Base-by-base conservation (phyloP, 225 moss, liverwort and hornwort genomes). In the Polytrichum formosum region DNA sequence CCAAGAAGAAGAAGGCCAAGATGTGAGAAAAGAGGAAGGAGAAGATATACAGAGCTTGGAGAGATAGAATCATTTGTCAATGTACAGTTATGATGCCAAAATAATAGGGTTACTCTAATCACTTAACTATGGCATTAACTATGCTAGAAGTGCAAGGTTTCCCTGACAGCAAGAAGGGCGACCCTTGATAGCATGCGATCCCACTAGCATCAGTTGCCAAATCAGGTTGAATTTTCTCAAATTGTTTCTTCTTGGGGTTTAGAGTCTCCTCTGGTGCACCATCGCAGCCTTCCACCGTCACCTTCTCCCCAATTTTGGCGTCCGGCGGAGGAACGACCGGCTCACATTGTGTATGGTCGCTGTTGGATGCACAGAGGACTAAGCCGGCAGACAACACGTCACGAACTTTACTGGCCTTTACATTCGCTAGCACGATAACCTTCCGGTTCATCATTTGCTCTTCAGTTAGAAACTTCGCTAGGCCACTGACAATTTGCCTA, bases 181-280 rank as follows among this genome's bases (percentile, higher is more conserved):
- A 82, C 76, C 85, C 86, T 83, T 86, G 93, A 71, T 90, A 92
- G 46, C 87, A 86, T 4, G 91, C 92, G 28, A 92, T 82, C 1
- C 96, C 96, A 18, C 55, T 73, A 19, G 77, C 85, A 56, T 93
- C 82, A 19, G 91, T 93, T 4, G 79, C 37, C 69, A 96, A 87
- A 75, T 93, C 93, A 19, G 92, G 96, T 69, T 92, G 90, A 64
- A 93, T 87, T 55, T 97, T 97, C 68, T 97, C 96, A 67, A 93
- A 93, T 56, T 97, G 96, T 76, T 97, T 97, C 80, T 93, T 97
- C 77, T 93, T 97, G 0, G 96, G 96, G 37, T 93, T 97, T 7
- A 97, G 82, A 53, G 92, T 72, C 28, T 92, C 85, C 79, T 97
- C 96, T 7, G 96, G 82, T 30, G 76, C 74, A 37, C 96, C 92